Evolutionary conservation across 768 basidiomycete species (phyloP).

Genomic region (Ramaria rubella): DNA sequence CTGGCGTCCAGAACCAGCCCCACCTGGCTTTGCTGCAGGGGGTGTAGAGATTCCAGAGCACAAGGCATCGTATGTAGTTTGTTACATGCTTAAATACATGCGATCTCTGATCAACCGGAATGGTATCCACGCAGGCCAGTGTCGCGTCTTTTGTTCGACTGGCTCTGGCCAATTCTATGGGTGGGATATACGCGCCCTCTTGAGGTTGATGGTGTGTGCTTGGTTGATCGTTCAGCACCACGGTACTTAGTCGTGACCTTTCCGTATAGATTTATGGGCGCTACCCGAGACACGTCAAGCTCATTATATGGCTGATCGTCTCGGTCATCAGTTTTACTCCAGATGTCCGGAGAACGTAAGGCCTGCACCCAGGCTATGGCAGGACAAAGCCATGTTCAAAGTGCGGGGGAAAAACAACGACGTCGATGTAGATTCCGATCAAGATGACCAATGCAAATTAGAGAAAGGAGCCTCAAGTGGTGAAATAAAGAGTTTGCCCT

Average conservation of each 20-base stretch:
- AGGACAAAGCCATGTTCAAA: not conserved
- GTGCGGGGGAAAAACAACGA: constrained; percentile 12
- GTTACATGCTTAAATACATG: not conserved
- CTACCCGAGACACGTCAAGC: constrained; percentile 37
- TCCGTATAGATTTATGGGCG: constrained; percentile 45
- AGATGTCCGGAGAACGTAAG: constrained; percentile 46
- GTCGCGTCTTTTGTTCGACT: constrained; percentile 44
- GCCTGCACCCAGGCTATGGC: constrained; percentile 27
- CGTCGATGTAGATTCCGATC: constrained; percentile 5
- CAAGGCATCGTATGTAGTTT: constrained; percentile 23
- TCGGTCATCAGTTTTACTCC: constrained; percentile 43
- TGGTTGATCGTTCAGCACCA: not conserved
- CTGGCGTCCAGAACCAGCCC: constrained; percentile 31
- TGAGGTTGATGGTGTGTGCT: constrained; percentile 43
- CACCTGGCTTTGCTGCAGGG: constrained; percentile 42
- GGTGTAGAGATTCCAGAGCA: constrained; percentile 38
- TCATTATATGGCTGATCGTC: constrained; percentile 30
- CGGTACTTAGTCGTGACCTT: not conserved
- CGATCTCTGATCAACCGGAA: not conserved
- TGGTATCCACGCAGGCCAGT: constrained; percentile 27
- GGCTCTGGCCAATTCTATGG: constrained; percentile 47
- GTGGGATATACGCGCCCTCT: constrained; percentile 56
- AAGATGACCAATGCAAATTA: constrained; percentile 8
- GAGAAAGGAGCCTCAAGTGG: constrained; percentile 7
- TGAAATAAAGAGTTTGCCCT: not conserved